phyloP scores from a whole-genome alignment of 106 monocot genomes.

The Iris macrosiphon region DNA sequence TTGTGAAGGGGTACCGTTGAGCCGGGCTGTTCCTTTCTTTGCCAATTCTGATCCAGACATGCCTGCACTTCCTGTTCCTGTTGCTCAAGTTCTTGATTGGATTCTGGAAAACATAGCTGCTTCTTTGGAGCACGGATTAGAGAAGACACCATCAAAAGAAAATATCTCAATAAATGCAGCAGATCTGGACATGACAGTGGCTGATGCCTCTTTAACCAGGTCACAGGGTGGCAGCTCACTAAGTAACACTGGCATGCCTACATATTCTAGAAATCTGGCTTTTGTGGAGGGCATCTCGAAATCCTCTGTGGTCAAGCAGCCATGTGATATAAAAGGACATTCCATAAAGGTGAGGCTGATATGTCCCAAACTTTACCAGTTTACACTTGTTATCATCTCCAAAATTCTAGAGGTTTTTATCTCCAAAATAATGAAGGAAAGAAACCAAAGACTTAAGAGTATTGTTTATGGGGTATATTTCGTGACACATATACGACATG shows the following conservation, averaged over 20 bases:
- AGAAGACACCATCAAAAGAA: conserved; percentile 58
- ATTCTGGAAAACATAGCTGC: conserved; percentile 52
- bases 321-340: conserved; percentile 66
- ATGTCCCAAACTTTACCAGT: no score
- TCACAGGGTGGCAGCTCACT: no score
- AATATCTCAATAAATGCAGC: conserved; percentile 27
- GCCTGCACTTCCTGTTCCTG: conserved; percentile 77
- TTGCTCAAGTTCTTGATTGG: conserved; percentile 80
- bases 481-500: no score
- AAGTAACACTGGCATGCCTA: conserved; percentile 13
- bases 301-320: conserved; percentile 74
- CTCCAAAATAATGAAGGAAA: no score
- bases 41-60: conserved; percentile 90
- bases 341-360: conserved; percentile 65
- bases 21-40: conserved; percentile 75
- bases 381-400: no score
- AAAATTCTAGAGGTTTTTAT: no score
- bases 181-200: conserved; percentile 64
- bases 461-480: no score
- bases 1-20: conserved; percentile 52
- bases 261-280: conserved; percentile 50
- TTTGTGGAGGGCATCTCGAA: conserved; percentile 97
- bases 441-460: no score
- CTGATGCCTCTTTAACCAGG: conserved; percentile 59
- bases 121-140: conserved; percentile 59